Conservation (phyloP, 768 basidiomycete genomes). For the Exsudoporus frostii region DNA sequence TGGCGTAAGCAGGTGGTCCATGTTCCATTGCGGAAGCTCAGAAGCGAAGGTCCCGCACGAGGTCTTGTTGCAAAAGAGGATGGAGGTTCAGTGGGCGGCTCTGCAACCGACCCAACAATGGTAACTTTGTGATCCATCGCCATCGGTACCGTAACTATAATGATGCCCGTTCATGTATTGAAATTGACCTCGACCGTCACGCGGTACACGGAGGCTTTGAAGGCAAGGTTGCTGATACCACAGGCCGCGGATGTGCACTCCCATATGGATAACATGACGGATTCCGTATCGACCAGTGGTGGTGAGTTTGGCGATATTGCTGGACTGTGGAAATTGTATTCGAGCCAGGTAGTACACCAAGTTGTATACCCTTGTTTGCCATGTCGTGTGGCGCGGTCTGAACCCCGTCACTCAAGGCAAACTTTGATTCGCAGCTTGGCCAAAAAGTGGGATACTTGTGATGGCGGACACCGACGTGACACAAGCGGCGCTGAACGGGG, state of each 20-base stretch:
- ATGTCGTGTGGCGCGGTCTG: conserved; percentile 17
- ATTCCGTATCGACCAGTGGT: conserved; percentile 4
- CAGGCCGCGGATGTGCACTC: neutral
- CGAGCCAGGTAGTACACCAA: neutral
- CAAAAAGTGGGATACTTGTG: conserved; percentile 19
- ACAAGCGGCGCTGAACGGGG: conserved; percentile 36
- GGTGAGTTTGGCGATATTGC: neutral
- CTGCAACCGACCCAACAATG: conserved; percentile 15
- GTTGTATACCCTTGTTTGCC: conserved; percentile 31
- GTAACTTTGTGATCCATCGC: conserved; percentile 23
- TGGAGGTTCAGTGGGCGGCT: neutral
- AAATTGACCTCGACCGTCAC: conserved; percentile 22
- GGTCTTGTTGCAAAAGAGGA: conserved; percentile 19
- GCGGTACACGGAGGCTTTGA: conserved; percentile 21
- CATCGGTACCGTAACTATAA: conserved; percentile 32
- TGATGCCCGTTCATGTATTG: conserved; percentile 29
- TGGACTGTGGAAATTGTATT: neutral
- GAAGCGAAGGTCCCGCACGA: conserved; percentile 25
- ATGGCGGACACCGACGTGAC: conserved; percentile 55
- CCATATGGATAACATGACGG: neutral
- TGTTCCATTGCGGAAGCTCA: conserved; percentile 26
- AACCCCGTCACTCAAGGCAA: conserved; percentile 15
- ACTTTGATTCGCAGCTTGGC: conserved; percentile 20
- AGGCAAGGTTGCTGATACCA: conserved; percentile 5
- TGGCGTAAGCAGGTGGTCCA: conserved; percentile 14